phyloP scores from a whole-genome alignment of 176 grass and related monocot species.

The Triticum urartu region DNA sequence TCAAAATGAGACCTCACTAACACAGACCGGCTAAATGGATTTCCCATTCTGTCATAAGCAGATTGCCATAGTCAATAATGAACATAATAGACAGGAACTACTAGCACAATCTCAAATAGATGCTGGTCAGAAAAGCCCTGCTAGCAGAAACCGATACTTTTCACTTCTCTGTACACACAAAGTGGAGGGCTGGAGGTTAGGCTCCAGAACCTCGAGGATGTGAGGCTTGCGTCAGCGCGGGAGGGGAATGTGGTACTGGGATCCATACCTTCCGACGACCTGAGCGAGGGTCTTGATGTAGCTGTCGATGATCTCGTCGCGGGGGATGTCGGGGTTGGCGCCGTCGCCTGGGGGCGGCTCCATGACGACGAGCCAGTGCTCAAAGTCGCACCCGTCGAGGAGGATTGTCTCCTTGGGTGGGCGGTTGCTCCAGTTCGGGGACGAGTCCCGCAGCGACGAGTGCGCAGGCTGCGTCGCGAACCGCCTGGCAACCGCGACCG shows the following conservation, averaged over 20 bases:
- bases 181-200: neutral
- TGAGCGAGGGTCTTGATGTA: conserved; percentile 81
- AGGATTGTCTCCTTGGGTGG: neutral
- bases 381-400: neutral
- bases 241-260: neutral
- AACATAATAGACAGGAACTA: neutral
- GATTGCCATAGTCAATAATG: neutral
- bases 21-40: neutral
- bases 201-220: neutral
- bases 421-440: neutral
- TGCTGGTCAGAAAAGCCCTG: neutral
- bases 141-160: neutral
- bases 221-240: neutral
- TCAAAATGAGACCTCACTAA: neutral
- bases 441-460: neutral
- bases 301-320: conserved; percentile 81
- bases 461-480: conserved; percentile 10
- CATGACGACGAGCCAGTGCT: neutral
- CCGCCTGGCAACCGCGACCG: neutral
- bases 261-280: conserved; percentile 65
- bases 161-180: neutral
- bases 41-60: neutral
- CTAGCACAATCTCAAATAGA: neutral
- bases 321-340: conserved; percentile 21
- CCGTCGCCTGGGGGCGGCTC: neutral